Evolutionary conservation across 768 basidiomycete genomes (phyloP).

Genomic region (Pulveroboletus sp.): DNA sequence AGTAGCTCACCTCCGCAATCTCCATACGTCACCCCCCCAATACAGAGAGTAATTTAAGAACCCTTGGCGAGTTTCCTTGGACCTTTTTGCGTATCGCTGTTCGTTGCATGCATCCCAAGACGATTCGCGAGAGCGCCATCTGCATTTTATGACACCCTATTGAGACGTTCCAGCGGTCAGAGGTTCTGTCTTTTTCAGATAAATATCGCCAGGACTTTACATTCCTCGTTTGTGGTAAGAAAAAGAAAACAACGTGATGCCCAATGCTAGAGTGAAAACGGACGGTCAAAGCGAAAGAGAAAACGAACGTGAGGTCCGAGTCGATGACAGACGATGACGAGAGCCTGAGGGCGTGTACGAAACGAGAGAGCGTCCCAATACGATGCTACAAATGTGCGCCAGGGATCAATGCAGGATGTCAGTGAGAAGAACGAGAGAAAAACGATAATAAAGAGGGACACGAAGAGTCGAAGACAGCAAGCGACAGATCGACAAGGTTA

Average conservation of each 20-base stretch:
- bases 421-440: background rate
- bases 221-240: constrained; percentile 5
- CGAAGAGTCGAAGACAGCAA: background rate
- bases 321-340: background rate
- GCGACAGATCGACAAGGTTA: constrained; percentile 8
- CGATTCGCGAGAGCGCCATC: no score
- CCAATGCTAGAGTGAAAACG: background rate
- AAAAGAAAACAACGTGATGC: background rate
- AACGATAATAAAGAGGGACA: background rate
- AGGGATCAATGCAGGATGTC: background rate
- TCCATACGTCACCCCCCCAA: no score
- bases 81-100: no score
- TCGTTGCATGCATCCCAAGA: no score
- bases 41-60: no score
- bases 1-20: no score
- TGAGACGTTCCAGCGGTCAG: no score
- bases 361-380: constrained; percentile 12
- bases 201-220: constrained; percentile 5
- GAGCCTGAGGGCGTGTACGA: background rate
- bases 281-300: no score
- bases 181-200: no score
- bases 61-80: no score
- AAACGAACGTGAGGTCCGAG: background rate
- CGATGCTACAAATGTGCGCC: constrained; percentile 9
- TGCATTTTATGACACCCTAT: no score